Percentiles rank a stretch among this genome's conserved stretches.
Conservation (phyloP, 495 filamentous ascomycete species). For the Xylaria sp. region DNA sequence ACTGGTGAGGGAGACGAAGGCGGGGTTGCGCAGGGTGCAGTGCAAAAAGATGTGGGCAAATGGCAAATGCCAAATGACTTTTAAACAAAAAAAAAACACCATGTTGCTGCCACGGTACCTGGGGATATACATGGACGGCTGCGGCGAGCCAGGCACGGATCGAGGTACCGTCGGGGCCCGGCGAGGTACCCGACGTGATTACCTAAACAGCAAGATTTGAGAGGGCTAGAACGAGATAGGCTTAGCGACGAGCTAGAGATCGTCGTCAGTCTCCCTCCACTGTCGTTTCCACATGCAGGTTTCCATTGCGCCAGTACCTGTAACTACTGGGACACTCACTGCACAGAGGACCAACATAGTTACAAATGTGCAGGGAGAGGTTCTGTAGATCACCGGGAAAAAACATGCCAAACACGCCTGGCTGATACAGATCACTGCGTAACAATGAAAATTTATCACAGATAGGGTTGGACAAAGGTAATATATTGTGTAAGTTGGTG, state of each 20-base stretch:
- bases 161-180: not conserved
- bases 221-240: constrained; percentile 13
- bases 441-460: not conserved
- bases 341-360: not conserved
- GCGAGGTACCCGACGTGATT: not conserved
- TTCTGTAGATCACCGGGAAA: not conserved
- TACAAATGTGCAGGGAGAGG: too few relatives aligned
- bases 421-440: not conserved
- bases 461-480: not conserved
- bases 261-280: constrained; percentile 2
- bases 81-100: constrained; percentile 19
- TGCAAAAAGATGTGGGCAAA: constrained; percentile 26
- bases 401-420: not conserved
- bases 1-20: constrained; percentile 19
- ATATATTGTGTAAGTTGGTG: not conserved
- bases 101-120: constrained; percentile 4
- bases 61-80: constrained; percentile 30
- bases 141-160: too few relatives aligned
- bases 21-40: constrained; percentile 29
- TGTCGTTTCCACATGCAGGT: not conserved
- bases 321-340: not conserved
- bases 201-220: not conserved
- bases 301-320: not conserved
- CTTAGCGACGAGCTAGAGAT: constrained; percentile 13
- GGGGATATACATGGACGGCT: not conserved